Evolutionary conservation across 192 early-diverging fungal species (phyloP).

Genomic region (Coemansia sp.): DNA sequence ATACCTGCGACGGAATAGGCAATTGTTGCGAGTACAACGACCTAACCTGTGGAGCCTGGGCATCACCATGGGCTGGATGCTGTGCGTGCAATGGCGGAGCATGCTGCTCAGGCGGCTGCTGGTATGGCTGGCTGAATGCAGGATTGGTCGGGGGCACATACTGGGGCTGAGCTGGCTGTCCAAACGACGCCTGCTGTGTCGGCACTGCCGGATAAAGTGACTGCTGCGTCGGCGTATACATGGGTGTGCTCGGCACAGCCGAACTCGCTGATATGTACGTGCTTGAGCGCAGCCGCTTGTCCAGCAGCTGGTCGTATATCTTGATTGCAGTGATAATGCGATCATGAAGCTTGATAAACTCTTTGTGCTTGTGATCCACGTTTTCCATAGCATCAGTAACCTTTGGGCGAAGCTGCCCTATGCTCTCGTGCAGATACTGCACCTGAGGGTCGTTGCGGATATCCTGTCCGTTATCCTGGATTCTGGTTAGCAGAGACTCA

Average conservation of each 20-base stretch:
- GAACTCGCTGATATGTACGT: slow-evolving; percentile 21
- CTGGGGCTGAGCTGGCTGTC: slow-evolving; percentile 35
- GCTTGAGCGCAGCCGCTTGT: slow-evolving; percentile 65
- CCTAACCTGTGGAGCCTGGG: background rate
- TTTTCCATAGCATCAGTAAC: slow-evolving; percentile 72
- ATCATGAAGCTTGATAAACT: slow-evolving; percentile 76
- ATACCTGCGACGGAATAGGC: slow-evolving; percentile 9
- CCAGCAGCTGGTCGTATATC: slow-evolving; percentile 85
- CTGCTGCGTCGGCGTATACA: slow-evolving; percentile 29
- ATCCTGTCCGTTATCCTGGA: slow-evolving; percentile 77
- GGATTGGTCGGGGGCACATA: slow-evolving; percentile 11
- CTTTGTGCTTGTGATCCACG: slow-evolving; percentile 74
- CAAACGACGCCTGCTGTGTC: slow-evolving; percentile 31
- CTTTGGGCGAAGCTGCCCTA: slow-evolving; percentile 83
- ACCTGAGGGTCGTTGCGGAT: slow-evolving; percentile 75
- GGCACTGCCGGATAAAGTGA: slow-evolving; percentile 38
- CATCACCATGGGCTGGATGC: slow-evolving; percentile 8
- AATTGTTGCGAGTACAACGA: slow-evolving; percentile 9
- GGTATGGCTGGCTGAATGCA: slow-evolving; percentile 19
- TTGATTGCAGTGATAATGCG: slow-evolving; percentile 78
- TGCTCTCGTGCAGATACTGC: slow-evolving; percentile 81
- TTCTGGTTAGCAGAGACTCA: slow-evolving; percentile 76
- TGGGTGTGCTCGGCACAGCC: slow-evolving; percentile 12
- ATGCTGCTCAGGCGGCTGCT: slow-evolving; percentile 23
- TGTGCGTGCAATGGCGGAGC: slow-evolving; percentile 7